Base-by-base conservation (phyloP, 2,329 filamentous ascomycete genomes). In the Colletotrichum sidae region DNA sequence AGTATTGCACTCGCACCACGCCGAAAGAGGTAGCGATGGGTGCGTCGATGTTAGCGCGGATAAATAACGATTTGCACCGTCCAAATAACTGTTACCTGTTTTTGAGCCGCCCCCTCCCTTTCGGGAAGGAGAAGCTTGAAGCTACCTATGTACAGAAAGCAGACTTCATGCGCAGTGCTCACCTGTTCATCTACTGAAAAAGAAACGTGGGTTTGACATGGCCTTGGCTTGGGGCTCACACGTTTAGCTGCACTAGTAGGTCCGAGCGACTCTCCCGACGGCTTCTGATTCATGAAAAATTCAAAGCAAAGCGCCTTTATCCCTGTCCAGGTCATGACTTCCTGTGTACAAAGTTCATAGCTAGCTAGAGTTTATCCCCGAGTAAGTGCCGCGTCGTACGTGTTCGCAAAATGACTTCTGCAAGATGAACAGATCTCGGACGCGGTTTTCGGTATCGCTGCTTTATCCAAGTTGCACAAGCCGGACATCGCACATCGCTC, bases 161-260 rank as follows among this genome's bases (percentile, higher is more conserved):
- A 49, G 11, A n/a, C 38, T 47, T 39, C 54, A 39, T n/a, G 37
- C 44, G 54, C 54, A 47, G 15, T 51, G 46, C 55, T 51, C 38
- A 51, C 46, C 38, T 44, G 46, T 51, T 42, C 47, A 39, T 52
- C 41, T 13, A 17, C 46, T 45, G 47, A 34, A 4, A 8, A 42
- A 44, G 45, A 25, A 25, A 7, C 8, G 37, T 39, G 17, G 50
- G 50, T 52, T 46, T 55, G 39, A 55, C 17, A 35, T 34, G 47
- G 37, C 12, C 47, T 37, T 10, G 47, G 6, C 47, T 54, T n/a
- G 10, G 52, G 52, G 25, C 17, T 12, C 39, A 13, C 44, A 46
- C 44, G 25, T 38, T 46, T 33, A 7, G 38, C 25, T 39, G 42
- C 37, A 15, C 12, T 10, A 25, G 17, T n/a, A 35, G 25, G 42